Evolutionary conservation across 345 rosid genomes (phyloP).

Genomic region (Citrus sp.): DNA sequence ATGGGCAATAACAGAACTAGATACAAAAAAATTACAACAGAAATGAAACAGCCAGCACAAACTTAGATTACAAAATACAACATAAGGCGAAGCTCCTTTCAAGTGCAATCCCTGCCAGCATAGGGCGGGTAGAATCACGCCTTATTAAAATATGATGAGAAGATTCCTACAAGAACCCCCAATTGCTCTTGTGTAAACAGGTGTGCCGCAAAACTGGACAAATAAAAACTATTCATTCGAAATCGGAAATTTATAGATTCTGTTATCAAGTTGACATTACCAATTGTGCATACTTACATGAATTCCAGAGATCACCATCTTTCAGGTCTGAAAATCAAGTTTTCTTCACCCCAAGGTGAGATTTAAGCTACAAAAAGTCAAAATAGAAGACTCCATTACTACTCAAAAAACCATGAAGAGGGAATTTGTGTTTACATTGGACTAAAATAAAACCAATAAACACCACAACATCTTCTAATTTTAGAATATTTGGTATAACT

Average conservation of each 20-base stretch:
- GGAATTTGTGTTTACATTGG: background rate
- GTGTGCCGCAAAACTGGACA: background rate
- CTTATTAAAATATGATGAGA: background rate
- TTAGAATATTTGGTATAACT: background rate
- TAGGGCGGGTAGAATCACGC: background rate
- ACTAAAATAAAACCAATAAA: too few species aligned
- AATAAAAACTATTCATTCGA: background rate
- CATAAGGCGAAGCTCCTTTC: background rate
- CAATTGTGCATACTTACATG: background rate
- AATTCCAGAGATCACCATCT: background rate
- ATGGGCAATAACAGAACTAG: background rate
- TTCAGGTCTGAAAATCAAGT: background rate
- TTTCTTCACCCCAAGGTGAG: background rate
- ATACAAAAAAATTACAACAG: background rate
- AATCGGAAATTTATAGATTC: background rate
- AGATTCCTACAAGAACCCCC: background rate
- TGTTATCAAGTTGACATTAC: background rate
- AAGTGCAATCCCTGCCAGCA: background rate
- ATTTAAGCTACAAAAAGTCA: background rate
- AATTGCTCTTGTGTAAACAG: background rate
- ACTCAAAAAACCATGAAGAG: background rate
- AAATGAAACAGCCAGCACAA: background rate
- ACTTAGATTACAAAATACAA: background rate
- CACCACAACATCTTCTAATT: background rate
- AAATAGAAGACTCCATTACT: background rate